A percentile compares a stretch with the other conserved stretches of the same genome.
Evolutionary conservation across 345 rosid genomes (phyloP).

Genomic region (Salix dunnii): DNA sequence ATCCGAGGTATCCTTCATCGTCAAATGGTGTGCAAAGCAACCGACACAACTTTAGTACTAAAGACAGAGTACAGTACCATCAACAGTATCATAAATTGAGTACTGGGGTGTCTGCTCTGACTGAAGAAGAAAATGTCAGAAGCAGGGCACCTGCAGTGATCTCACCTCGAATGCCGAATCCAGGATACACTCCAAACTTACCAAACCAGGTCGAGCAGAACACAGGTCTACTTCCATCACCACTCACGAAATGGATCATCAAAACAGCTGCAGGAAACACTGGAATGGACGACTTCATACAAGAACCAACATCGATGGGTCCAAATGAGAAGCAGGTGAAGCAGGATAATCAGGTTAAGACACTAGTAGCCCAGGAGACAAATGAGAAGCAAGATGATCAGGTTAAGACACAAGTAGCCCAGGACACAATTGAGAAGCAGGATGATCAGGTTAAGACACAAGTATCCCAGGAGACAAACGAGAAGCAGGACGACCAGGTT

Average conservation of each 20-base stretch:
- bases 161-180: constrained; percentile 27
- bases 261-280: constrained; percentile 28
- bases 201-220: constrained; percentile 39
- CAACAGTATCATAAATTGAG: constrained; percentile 48
- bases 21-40: constrained; percentile 47
- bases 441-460: constrained; percentile 47
- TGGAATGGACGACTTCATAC: constrained; percentile 31
- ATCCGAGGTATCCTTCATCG: constrained; percentile 38
- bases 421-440: not conserved
- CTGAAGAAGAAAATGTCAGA: constrained; percentile 47
- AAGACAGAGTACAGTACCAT: constrained; percentile 42
- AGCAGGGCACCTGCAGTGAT: constrained; percentile 20
- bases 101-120: constrained; percentile 48
- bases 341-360: constrained; percentile 57
- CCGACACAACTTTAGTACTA: constrained; percentile 37
- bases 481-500: constrained; percentile 30
- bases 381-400: constrained; percentile 20
- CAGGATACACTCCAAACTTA: constrained; percentile 25
- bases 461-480: constrained; percentile 19
- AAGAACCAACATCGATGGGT: constrained; percentile 36
- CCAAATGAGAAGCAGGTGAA: constrained; percentile 47
- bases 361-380: constrained; percentile 24
- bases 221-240: constrained; percentile 48
- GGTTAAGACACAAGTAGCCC: constrained; percentile 38
- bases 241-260: constrained; percentile 62